phyloP scores from a whole-genome alignment of 768 basidiomycete species.

The Sarcodon aspratus region DNA sequence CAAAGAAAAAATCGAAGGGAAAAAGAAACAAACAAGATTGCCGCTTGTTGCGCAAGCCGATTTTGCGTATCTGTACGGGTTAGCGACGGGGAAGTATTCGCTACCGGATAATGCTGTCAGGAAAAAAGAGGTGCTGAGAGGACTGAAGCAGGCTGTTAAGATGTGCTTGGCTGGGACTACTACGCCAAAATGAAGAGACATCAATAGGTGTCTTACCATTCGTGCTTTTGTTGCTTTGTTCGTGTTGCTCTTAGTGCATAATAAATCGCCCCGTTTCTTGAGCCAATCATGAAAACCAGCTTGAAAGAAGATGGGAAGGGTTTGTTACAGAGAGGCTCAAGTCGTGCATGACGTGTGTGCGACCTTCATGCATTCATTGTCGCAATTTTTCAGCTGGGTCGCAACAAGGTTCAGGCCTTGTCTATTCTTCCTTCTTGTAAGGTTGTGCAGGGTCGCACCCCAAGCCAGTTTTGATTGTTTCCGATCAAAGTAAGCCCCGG shows the following conservation, averaged over 20 bases:
- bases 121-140: conserved; percentile 38
- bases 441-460: too few species aligned
- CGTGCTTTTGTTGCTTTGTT: neutral
- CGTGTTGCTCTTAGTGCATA: neutral
- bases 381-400: too few species aligned
- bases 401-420: too few species aligned
- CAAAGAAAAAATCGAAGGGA: conserved; percentile 63
- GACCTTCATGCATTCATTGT: too few species aligned
- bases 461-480: too few species aligned
- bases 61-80: conserved; percentile 65
- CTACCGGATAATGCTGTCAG: conserved; percentile 45
- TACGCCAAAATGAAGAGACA: neutral
- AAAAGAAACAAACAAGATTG: conserved; percentile 44
- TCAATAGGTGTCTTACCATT: neutral
- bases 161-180: conserved; percentile 12
- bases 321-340: too few species aligned
- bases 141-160: conserved; percentile 35
- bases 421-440: too few species aligned
- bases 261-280: too few species aligned
- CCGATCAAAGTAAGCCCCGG: too few species aligned
- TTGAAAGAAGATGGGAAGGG: too few species aligned
- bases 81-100: conserved; percentile 41
- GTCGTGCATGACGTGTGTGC: too few species aligned
- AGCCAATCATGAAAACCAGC: too few species aligned
- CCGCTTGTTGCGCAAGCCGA: conserved; percentile 84